phyloP scores from a whole-genome alignment of 257 asterid species.

The Echites panduratus region DNA sequence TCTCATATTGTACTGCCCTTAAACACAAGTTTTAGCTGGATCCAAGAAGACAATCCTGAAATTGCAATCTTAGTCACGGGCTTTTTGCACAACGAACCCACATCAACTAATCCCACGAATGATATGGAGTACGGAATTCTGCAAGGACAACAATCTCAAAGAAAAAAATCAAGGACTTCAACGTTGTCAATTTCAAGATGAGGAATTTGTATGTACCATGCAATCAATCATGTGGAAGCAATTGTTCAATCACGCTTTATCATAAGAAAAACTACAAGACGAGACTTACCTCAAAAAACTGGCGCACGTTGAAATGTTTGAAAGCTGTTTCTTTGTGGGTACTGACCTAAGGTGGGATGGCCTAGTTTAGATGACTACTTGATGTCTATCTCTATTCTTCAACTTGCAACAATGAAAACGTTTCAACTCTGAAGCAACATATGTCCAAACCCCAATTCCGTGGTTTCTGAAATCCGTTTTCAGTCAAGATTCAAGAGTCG shows the following conservation, averaged over 20 bases:
- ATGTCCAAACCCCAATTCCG: neutral
- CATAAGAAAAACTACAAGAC: conserved; percentile 21
- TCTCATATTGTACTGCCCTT: neutral
- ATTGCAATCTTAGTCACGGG: neutral
- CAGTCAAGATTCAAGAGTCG: neutral
- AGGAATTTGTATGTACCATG: conserved; percentile 13
- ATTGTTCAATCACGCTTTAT: conserved; percentile 12
- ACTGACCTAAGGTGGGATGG: conserved; percentile 4
- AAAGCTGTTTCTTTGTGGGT: conserved; percentile 8
- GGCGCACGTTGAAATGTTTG: conserved; percentile 9
- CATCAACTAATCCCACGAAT: neutral
- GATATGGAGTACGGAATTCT: neutral
- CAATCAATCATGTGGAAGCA: conserved; percentile 5
- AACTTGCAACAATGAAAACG: conserved; percentile 9
- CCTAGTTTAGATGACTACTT: neutral
- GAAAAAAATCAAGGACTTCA: neutral
- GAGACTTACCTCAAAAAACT: conserved; percentile 14
- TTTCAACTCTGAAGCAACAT: neutral
- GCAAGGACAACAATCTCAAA: neutral
- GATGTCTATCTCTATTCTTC: conserved; percentile 2
- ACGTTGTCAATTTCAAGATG: conserved; percentile 6
- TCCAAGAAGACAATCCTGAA: neutral
- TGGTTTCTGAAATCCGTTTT: neutral
- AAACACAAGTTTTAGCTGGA: neutral
- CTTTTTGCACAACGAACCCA: neutral